Conservation (phyloP, 2,329 filamentous ascomycete species). For the Epichloe sp. region DNA sequence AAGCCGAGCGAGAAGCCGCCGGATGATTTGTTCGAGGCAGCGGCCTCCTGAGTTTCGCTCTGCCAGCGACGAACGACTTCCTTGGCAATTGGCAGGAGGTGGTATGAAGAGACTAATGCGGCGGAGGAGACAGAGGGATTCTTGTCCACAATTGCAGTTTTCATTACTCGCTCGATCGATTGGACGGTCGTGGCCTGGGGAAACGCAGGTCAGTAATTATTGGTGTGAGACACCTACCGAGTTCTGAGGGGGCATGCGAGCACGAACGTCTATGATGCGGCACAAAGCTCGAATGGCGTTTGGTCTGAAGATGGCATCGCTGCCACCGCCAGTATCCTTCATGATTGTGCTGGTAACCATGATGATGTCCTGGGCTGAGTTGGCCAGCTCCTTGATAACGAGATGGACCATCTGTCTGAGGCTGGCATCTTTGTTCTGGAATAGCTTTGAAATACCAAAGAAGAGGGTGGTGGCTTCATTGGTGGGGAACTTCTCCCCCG, state of each 20-base stretch:
- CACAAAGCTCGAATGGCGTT: slow-evolving; percentile 94
- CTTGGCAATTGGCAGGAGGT: slow-evolving; percentile 87
- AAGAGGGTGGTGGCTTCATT: slow-evolving; percentile 97
- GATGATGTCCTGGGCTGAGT: slow-evolving; percentile 95
- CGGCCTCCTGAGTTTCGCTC: slow-evolving; percentile 94
- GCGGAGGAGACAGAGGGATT: slow-evolving; percentile 94
- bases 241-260: not conserved
- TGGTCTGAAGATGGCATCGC: slow-evolving; percentile 83
- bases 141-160: slow-evolving; percentile 98
- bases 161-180: slow-evolving; percentile 95
- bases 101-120: slow-evolving; percentile 91
- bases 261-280: slow-evolving; percentile 83
- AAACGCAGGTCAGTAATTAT: not conserved
- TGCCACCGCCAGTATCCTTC: slow-evolving; percentile 96
- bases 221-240: not conserved
- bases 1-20: slow-evolving; percentile 87
- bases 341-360: slow-evolving; percentile 99
- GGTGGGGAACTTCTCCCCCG: slow-evolving; percentile 93
- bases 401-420: slow-evolving; percentile 98
- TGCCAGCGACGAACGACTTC: slow-evolving; percentile 97
- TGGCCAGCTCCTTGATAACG: slow-evolving; percentile 92
- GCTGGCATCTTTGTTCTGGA: slow-evolving; percentile 98
- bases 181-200: slow-evolving; percentile 79
- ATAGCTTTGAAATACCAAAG: slow-evolving; percentile 97
- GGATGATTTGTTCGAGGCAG: slow-evolving; percentile 76